A percentile compares a stretch with the other conserved stretches of the same genome.
Conservation (phyloP, 345 rosid species). For the Isatis tinctoria region DNA sequence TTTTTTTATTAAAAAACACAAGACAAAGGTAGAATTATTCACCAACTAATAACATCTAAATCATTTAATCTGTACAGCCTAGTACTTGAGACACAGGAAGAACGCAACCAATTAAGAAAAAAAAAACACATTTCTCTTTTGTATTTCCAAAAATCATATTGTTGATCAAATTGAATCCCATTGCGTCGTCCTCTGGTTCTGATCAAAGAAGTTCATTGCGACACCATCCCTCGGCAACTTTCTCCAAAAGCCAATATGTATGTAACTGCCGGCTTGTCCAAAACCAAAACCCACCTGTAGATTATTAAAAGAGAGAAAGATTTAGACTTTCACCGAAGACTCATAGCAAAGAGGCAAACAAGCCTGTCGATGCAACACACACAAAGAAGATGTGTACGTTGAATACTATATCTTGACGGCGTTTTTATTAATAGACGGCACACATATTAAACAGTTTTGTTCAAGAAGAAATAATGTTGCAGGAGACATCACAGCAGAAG, state of each 20-base stretch:
- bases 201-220: conserved; percentile 6
- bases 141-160: neutral
- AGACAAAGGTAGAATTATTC: neutral
- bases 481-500: conserved; percentile 1
- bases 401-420: too few relatives aligned
- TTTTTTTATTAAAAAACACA: neutral
- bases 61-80: conserved; percentile 2
- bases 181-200: conserved; percentile 1
- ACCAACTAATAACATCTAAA: neutral
- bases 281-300: neutral
- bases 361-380: neutral
- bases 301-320: too few relatives aligned
- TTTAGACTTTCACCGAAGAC: too few relatives aligned
- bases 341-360: neutral
- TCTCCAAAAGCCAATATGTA: conserved; percentile 4
- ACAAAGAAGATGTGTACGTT: neutral
- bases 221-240: neutral
- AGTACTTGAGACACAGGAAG: neutral
- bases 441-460: neutral
- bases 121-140: neutral
- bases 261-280: neutral
- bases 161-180: conserved; percentile 3
- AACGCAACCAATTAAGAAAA: neutral
- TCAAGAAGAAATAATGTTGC: neutral
- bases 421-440: neutral